These are phyloP conservation scores for Rickenella mellea DNA, from an alignment of 768 basidiomycete species.

Conservation along the genomic window DNA sequence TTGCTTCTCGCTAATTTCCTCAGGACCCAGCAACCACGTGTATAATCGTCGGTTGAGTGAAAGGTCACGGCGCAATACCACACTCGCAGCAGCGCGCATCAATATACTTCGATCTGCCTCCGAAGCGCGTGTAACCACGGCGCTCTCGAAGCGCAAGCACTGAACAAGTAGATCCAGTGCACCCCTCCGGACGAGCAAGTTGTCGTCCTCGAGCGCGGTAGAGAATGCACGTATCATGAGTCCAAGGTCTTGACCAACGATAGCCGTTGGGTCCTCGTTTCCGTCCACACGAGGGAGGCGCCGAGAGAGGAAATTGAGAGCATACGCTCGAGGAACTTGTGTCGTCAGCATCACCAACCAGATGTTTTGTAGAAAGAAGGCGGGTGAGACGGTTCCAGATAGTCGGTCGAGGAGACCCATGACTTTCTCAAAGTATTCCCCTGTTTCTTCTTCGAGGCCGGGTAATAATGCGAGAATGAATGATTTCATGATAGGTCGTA, in stretches of 20 bases:
- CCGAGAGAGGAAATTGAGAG: conserved; percentile 79
- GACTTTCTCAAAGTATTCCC: conserved; percentile 94
- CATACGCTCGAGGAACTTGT: conserved; percentile 73
- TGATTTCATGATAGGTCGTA: conserved; percentile 89
- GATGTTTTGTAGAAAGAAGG: conserved; percentile 93
- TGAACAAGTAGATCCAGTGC: conserved; percentile 80
- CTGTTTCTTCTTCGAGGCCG: conserved; percentile 94
- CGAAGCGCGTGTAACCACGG: conserved; percentile 58
- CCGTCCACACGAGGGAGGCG: conserved; percentile 62
- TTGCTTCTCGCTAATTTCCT: conserved; percentile 70
- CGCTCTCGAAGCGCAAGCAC: conserved; percentile 64
- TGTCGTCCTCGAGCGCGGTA: conserved; percentile 87
- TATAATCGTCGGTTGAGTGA: conserved; percentile 90
- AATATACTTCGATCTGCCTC: conserved; percentile 71
- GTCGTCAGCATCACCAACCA: conserved; percentile 92
- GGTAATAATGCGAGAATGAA: conserved; percentile 90
- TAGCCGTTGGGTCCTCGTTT: conserved; percentile 53
- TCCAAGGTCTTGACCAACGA: conserved; percentile 81
- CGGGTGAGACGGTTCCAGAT: conserved; percentile 72
- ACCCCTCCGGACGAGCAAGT: conserved; percentile 79
- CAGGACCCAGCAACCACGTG: conserved; percentile 83
- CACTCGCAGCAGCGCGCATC: conserved; percentile 77
- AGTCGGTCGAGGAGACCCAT: conserved; percentile 70
- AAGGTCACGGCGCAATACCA: conserved; percentile 87
- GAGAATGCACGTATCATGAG: conserved; percentile 92